phyloP scores from a whole-genome alignment of 1,139 yeast genomes.

The Yamadazyma conglobata region DNA sequence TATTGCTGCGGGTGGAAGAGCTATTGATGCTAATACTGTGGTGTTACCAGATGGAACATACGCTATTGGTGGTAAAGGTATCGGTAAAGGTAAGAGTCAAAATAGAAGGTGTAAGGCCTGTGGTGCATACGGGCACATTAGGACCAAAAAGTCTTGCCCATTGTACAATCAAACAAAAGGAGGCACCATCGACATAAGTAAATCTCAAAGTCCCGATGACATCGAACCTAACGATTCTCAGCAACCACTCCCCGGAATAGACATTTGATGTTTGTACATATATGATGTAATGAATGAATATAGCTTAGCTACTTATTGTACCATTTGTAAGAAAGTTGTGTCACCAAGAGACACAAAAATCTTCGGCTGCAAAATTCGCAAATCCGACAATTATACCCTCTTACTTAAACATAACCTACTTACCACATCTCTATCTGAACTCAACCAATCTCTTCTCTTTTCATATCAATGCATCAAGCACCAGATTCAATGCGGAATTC shows the following conservation, averaged over 20 bases:
- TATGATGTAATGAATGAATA: no score
- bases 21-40: conserved; percentile 43
- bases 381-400: no score
- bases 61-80: conserved; percentile 57
- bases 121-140: conserved; percentile 92
- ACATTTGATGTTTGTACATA: no score
- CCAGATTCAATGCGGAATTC: no score
- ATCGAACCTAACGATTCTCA: neutral
- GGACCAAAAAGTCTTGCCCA: conserved; percentile 91
- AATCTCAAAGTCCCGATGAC: conserved; percentile 6
- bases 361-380: no score
- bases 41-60: conserved; percentile 45
- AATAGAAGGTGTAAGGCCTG: conserved; percentile 90
- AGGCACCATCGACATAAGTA: conserved; percentile 14
- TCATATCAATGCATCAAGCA: conserved; percentile 1
- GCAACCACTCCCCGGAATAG: neutral
- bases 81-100: conserved; percentile 74
- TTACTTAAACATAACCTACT: no score
- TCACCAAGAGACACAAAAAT: no score
- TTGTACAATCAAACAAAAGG: conserved; percentile 47
- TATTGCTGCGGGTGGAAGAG: conserved; percentile 44
- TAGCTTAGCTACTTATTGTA: no score
- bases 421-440: no score
- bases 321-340: no score
- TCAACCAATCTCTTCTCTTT: no score